A percentile compares a stretch with the other conserved stretches of the same genome.
Conservation (phyloP, 305 asterid genomes). For the Plantago lanceolata region DNA sequence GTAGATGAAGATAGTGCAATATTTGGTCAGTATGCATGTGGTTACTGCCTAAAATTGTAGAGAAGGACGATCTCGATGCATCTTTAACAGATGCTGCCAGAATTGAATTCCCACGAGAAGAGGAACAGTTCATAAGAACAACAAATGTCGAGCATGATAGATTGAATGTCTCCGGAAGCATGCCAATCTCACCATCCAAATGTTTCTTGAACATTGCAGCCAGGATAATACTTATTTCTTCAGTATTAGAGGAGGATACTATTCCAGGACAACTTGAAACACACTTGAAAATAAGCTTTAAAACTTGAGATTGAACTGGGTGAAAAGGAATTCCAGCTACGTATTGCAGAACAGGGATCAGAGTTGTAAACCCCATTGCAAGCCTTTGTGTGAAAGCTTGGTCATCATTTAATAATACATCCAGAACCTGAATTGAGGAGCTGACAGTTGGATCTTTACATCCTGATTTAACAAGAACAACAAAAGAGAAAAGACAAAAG, state of each 20-base stretch:
- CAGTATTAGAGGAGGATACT: slow-evolving; percentile 46
- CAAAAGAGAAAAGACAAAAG: slow-evolving; percentile 4
- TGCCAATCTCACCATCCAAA: slow-evolving; percentile 55
- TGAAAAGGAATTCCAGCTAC: slow-evolving; percentile 86
- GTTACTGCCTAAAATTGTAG: slow-evolving; percentile 44
- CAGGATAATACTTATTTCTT: slow-evolving; percentile 58
- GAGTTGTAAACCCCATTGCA: slow-evolving; percentile 77
- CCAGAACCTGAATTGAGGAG: slow-evolving; percentile 83
- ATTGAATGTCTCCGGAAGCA: slow-evolving; percentile 77
- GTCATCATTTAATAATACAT: slow-evolving; percentile 67
- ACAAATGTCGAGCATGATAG: slow-evolving; percentile 68
- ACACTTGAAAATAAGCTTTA: slow-evolving; percentile 66
- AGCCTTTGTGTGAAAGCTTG: slow-evolving; percentile 67
- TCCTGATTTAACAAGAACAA: slow-evolving; percentile 42
- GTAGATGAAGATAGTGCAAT: slow-evolving; percentile 73
- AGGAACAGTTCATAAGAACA: slow-evolving; percentile 65
- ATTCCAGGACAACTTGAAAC: slow-evolving; percentile 61
- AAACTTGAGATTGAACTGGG: slow-evolving; percentile 56
- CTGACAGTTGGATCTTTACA: slow-evolving; percentile 66
- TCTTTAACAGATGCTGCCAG: slow-evolving; percentile 50
- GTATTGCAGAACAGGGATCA: slow-evolving; percentile 65
- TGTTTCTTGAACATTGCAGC: slow-evolving; percentile 66
- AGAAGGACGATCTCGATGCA: slow-evolving; percentile 49
- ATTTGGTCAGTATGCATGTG: slow-evolving; percentile 45
- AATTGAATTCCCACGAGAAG: slow-evolving; percentile 54